Conservation (phyloP, 192 early-diverging fungal species). For the Entophlyctis luteolus region DNA sequence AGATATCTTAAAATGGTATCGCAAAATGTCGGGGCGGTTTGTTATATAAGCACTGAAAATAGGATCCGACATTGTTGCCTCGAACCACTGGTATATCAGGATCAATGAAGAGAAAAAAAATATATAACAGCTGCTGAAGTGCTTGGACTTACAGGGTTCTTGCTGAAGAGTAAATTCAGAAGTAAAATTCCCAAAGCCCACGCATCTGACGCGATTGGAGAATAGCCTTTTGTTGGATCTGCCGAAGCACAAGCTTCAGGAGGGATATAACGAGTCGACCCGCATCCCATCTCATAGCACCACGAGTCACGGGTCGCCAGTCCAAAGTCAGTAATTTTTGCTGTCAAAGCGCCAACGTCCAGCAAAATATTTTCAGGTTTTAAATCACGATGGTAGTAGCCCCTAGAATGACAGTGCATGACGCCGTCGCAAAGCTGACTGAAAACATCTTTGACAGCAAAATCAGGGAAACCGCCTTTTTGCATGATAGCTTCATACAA, state of each 20-base stretch:
- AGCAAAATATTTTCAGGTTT: conserved; percentile 83
- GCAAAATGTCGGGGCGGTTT: conserved; percentile 26
- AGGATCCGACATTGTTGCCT: conserved; percentile 56
- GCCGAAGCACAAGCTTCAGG: conserved; percentile 57
- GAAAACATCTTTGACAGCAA: conserved; percentile 51
- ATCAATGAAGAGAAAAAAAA: neutral
- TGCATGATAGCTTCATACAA: conserved; percentile 47
- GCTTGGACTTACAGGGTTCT: conserved; percentile 56
- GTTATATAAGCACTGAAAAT: conserved; percentile 65
- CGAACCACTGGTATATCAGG: conserved; percentile 44
- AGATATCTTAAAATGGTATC: conserved; percentile 31
- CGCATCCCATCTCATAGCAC: conserved; percentile 84
- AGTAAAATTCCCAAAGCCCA: conserved; percentile 82
- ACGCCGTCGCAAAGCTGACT: conserved; percentile 76
- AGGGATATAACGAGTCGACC: conserved; percentile 86
- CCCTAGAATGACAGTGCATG: conserved; percentile 64
- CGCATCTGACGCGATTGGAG: conserved; percentile 64
- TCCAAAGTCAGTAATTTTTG: conserved; percentile 91
- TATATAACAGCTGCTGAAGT: neutral
- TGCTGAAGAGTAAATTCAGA: conserved; percentile 68
- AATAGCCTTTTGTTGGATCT: conserved; percentile 54
- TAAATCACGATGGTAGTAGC: conserved; percentile 90
- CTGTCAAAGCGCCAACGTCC: conserved; percentile 28
- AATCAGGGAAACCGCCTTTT: conserved; percentile 24
- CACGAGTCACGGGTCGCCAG: conserved; percentile 72